Conservation (phyloP, 768 basidiomycete species). For the Tylopilus balloui region DNA sequence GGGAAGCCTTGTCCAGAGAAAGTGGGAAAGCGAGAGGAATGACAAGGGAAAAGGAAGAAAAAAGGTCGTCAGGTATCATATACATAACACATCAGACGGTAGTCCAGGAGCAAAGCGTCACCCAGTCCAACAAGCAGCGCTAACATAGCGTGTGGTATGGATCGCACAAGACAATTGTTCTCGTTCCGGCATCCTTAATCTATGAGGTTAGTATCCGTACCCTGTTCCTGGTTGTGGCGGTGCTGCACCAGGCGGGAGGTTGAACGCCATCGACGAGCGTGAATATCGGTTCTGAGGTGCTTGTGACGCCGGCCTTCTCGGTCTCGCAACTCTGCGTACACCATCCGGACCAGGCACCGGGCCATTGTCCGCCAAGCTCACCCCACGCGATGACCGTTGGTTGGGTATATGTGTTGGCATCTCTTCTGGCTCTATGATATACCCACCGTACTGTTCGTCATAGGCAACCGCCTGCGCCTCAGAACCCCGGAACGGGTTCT, state of each 20-base stretch:
- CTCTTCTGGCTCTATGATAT: conserved; percentile 37
- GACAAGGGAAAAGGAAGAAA: background rate
- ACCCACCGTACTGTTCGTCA: conserved; percentile 34
- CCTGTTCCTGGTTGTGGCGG: conserved; percentile 43
- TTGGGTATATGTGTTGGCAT: conserved; percentile 12
- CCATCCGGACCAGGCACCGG: conserved; percentile 76
- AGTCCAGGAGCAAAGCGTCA: background rate
- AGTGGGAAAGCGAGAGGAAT: conserved; percentile 12
- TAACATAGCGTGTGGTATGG: background rate
- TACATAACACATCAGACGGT: conserved; percentile 1
- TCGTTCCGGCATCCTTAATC: conserved; percentile 3
- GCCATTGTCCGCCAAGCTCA: conserved; percentile 78
- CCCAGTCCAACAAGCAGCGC: conserved; percentile 12
- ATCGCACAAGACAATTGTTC: conserved; percentile 1
- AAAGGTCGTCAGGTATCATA: conserved; percentile 11
- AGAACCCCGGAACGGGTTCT: conserved; percentile 55
- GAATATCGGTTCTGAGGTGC: conserved; percentile 68
- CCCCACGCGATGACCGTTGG: conserved; percentile 46
- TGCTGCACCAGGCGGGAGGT: conserved; percentile 73
- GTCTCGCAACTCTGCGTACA: conserved; percentile 74
- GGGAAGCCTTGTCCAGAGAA: conserved; percentile 3
- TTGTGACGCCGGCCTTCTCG: conserved; percentile 60
- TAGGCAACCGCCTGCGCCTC: conserved; percentile 40
- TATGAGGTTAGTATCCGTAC: conserved; percentile 9
- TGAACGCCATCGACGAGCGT: conserved; percentile 47